Base-by-base conservation (phyloP, 2,329 filamentous ascomycete species). In the Fusarium pilosicola region DNA sequence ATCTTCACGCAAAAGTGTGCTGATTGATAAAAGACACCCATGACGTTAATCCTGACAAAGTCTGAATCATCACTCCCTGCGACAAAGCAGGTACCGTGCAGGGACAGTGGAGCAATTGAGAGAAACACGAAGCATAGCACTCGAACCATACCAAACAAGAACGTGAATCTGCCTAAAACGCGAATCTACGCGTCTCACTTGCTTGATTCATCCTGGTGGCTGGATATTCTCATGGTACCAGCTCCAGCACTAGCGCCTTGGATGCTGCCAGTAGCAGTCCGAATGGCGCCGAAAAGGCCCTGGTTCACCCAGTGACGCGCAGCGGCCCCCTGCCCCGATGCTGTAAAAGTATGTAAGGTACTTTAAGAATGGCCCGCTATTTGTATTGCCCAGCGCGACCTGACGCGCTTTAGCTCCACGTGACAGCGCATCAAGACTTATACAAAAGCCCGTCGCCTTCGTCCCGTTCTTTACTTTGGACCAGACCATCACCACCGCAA, bases 401-500 rank as follows among this genome's bases (percentile, higher is more conserved):
- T 58, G 42, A 82, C 81, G 81, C 81, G 81, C 81, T 75, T 38
- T 39, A 41, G 51, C 60, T 65, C 67, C 82, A 84, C 83, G 83
- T 84, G 83, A 84, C 76, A 75, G 73, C 81, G 78, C 77, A 78
- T 78, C 75, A 66, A 71, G 65, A 62, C 71, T 76, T 78, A 71
- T 82, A 84, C 82, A 84, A 84, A 84, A 84, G 77, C 77, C 76
- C 77, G 77, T 81, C 77, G 70, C 74, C 76, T 75, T 80, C 78
- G 65, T 62, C 68, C 46, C 60, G 61, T 69, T 71, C 60, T 49
- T 70, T 62, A 59, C 65, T 65, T 70, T 65, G 67, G 56, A 44
- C 73, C 70, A 77, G 71, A 72, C 59, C 73, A 73, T 74, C 73
- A 77, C 64, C 76, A 80, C 68, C 79, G 79, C 80, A 79, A 76